These are phyloP conservation scores for Agaricales sp. DNA, from an alignment of 1,284 basidiomycete genomes.

Conservation along the genomic window DNA sequence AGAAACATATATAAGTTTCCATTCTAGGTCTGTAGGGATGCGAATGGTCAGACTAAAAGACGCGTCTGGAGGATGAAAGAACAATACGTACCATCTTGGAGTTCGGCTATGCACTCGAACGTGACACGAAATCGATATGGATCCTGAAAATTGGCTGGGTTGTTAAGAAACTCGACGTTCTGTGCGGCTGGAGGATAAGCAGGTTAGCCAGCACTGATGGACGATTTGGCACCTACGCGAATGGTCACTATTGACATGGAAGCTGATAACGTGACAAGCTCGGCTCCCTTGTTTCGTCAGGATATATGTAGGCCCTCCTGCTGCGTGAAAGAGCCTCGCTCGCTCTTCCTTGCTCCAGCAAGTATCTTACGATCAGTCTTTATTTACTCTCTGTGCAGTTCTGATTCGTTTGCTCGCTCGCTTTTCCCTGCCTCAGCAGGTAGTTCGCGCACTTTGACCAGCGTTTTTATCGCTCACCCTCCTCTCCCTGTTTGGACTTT, in stretches of 20 bases:
- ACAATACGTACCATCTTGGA: constrained; percentile 68
- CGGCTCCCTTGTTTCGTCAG: too few species aligned
- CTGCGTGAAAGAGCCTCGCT: too few species aligned
- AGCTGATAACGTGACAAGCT: constrained; percentile 6
- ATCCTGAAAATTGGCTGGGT: constrained; percentile 87
- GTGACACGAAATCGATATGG: constrained; percentile 93
- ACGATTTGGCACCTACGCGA: constrained; percentile 29
- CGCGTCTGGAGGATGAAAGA: constrained; percentile 1
- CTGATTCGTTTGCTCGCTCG: too few species aligned
- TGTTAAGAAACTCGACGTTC: constrained; percentile 87
- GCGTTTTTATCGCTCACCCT: too few species aligned
- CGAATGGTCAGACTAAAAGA: background rate
- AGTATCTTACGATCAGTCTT: too few species aligned
- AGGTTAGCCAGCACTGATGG: background rate
- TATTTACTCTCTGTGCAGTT: too few species aligned
- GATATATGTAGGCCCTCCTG: too few species aligned
- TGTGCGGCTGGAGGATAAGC: constrained; percentile 16
- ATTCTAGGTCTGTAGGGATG: constrained; percentile 70
- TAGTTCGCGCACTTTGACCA: too few species aligned
- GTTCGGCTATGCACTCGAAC: constrained; percentile 92
- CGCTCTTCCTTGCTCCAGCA: too few species aligned
- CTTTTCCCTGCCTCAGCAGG: too few species aligned
- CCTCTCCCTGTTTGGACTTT: too few species aligned
- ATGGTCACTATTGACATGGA: constrained; percentile 64
- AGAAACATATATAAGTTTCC: constrained; percentile 96